Evolutionary conservation across 805 yeast species (phyloP), one percentile per base, ranked within the genome.

Genomic region (Yamadazyma endophytica): DNA sequence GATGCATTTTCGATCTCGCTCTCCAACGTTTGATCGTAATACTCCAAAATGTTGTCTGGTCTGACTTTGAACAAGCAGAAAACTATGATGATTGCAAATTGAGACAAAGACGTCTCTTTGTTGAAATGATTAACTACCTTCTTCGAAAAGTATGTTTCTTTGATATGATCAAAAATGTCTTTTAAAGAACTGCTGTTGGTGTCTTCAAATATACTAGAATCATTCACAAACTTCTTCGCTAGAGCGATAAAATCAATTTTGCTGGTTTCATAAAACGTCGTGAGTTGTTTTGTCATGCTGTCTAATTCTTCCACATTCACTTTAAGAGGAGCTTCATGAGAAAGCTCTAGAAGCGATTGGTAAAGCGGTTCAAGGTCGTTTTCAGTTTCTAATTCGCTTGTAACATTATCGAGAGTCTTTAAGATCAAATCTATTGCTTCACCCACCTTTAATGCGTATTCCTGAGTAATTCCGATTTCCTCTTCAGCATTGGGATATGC

Each of bases 281-380:
- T 24, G 14, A 64, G 36, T 26, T 67, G 73, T 4, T 46, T 49
- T 28, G 66, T 26, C 68, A 67, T 59, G 19, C 59, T 52, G 29
- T 61, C 71, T 29, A 59, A 52, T 38, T 65, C 70, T 4, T 37
- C 40, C 8, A 61, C 52, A 3, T 39, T 31, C 5, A 61, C 42
- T 1, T 26, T 17, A 1, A 47, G 46, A 3, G 64, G 61, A 7
- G 56, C 29, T 5, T 39, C 36, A 2, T 32, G 29, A 1, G 62
- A 45, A 11, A 50, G 21, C 3, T 54, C 51, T 1, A 37, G 15
- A 24, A 61, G 32, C 4, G 56, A 49, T 31, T 27, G 35, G 15
- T 29, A 27, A 18, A 26, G 19, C 15, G 14, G 15, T n/a, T n/a
- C n/a, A n/a, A n/a, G n/a, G n/a, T n/a, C n/a, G n/a, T n/a, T n/a